Conservation (phyloP, 805 yeast species). For the Candida pseudofarinosa region DNA sequence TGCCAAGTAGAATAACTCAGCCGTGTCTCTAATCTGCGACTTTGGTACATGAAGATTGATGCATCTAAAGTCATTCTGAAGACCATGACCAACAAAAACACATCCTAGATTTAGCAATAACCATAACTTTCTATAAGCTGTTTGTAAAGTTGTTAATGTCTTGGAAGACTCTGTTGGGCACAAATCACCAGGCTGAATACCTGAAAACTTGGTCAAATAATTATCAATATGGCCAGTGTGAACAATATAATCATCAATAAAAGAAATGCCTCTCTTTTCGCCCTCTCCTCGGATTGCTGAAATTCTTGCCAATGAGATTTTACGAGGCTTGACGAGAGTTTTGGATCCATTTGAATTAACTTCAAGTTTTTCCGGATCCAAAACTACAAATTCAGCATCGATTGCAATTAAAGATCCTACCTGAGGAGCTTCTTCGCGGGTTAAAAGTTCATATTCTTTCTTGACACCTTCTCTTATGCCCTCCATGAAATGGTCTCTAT, state of each 20-base stretch:
- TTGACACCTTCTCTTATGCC: slow-evolving; percentile 56
- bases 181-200: slow-evolving; percentile 90
- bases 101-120: slow-evolving; percentile 82
- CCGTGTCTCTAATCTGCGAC: slow-evolving; percentile 85
- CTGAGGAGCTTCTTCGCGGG: slow-evolving; percentile 64
- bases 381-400: slow-evolving; percentile 92
- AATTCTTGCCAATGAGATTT: slow-evolving; percentile 78
- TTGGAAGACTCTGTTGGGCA: slow-evolving; percentile 63
- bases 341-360: slow-evolving; percentile 69
- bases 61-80: slow-evolving; percentile 85
- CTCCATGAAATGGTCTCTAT: slow-evolving; percentile 69
- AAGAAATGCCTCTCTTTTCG: slow-evolving; percentile 63
- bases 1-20: slow-evolving; percentile 69
- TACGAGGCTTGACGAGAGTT: slow-evolving; percentile 67
- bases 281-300: slow-evolving; percentile 80
- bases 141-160: slow-evolving; percentile 72
- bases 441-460: slow-evolving; percentile 65
- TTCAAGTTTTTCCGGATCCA: slow-evolving; percentile 76
- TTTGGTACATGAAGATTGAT: slow-evolving; percentile 88
- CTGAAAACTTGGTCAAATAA: slow-evolving; percentile 85
- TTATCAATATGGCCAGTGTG: slow-evolving; percentile 71
- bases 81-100: slow-evolving; percentile 92
- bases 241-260: slow-evolving; percentile 89
- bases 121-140: slow-evolving; percentile 89
- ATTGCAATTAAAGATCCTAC: slow-evolving; percentile 82